phyloP scores from a whole-genome alignment of 1,284 basidiomycete species.

The Fomitopsis palustris region DNA sequence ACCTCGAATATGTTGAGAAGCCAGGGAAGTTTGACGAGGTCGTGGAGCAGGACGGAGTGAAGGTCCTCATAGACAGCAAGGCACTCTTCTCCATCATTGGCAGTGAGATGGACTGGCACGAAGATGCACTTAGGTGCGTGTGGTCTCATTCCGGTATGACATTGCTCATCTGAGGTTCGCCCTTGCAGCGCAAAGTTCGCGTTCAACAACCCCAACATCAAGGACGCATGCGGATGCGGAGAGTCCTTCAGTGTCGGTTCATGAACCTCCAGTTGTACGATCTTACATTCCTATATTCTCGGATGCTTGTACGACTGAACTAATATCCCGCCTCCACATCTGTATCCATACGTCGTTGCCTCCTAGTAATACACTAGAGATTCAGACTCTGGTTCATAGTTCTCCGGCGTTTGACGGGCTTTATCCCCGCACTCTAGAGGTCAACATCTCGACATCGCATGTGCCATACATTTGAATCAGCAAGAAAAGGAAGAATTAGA shows the following conservation, averaged over 20 bases:
- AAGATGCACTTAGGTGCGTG: conserved; percentile 80
- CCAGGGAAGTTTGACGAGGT: conserved; percentile 95
- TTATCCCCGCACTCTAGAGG: background rate
- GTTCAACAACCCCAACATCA: conserved; percentile 88
- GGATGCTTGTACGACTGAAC: background rate
- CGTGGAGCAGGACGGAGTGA: conserved; percentile 94
- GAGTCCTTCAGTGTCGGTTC: conserved; percentile 75
- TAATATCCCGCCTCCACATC: background rate
- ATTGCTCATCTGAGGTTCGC: background rate
- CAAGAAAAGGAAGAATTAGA: background rate
- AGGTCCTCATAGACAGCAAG: conserved; percentile 94
- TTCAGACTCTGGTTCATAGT: too few relatives aligned
- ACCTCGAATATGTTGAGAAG: conserved; percentile 93
- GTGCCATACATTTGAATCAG: background rate
- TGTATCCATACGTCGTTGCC: background rate
- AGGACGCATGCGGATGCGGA: conserved; percentile 93
- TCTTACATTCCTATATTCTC: background rate
- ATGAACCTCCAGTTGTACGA: conserved; percentile 9
- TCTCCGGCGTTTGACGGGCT: too few relatives aligned
- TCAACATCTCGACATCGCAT: background rate
- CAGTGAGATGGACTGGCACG: conserved; percentile 98
- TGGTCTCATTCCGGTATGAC: background rate
- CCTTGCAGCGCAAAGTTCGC: conserved; percentile 78
- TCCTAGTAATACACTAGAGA: background rate
- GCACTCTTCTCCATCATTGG: conserved; percentile 98